A percentile compares a stretch with the other conserved stretches of the same genome.
phyloP scores from a whole-genome alignment of 2,329 filamentous ascomycete species.

The Curvularia spicifera region DNA sequence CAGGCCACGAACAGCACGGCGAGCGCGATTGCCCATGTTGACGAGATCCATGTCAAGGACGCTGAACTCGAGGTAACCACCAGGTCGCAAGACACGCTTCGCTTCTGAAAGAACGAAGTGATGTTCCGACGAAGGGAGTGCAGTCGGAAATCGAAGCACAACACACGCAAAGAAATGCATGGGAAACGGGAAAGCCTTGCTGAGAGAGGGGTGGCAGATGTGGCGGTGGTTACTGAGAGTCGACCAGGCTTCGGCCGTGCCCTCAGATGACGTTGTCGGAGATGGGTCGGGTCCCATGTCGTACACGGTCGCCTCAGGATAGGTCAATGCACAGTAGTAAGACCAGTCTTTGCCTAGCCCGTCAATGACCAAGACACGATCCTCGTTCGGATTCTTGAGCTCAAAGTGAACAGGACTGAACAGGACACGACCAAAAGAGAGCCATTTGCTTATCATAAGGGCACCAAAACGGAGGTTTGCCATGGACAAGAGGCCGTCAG shows the following conservation, averaged over 20 bases:
- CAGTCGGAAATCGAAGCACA: conserved; percentile 77
- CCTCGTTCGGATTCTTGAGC: conserved; percentile 64
- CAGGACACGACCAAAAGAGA: conserved; percentile 81
- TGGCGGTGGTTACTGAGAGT: conserved; percentile 72
- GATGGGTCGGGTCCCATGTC: conserved; percentile 61
- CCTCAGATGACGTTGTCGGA: conserved; percentile 23
- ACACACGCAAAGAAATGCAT: conserved; percentile 77
- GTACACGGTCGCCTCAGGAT: conserved; percentile 76
- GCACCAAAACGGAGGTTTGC: conserved; percentile 80
- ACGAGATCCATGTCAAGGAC: conserved; percentile 81
- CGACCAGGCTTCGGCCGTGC: conserved; percentile 42
- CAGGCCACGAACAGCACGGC: conserved; percentile 70
- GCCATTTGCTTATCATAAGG: conserved; percentile 86
- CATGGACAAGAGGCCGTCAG: conserved; percentile 57
- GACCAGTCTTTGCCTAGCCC: conserved; percentile 91
- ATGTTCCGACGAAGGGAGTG: conserved; percentile 71
- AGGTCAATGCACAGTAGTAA: conserved; percentile 82
- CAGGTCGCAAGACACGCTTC: conserved; percentile 77
- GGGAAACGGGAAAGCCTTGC: conserved; percentile 74
- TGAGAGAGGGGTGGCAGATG: conserved; percentile 69
- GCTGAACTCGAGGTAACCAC: conserved; percentile 78
- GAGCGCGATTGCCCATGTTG: conserved; percentile 77
- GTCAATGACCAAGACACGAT: conserved; percentile 77
- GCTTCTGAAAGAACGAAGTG: conserved; percentile 75
- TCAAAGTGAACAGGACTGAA: conserved; percentile 81